Conservation (phyloP, 1,139 yeast genomes). For the Yamadazyma pseudoaaseri region DNA sequence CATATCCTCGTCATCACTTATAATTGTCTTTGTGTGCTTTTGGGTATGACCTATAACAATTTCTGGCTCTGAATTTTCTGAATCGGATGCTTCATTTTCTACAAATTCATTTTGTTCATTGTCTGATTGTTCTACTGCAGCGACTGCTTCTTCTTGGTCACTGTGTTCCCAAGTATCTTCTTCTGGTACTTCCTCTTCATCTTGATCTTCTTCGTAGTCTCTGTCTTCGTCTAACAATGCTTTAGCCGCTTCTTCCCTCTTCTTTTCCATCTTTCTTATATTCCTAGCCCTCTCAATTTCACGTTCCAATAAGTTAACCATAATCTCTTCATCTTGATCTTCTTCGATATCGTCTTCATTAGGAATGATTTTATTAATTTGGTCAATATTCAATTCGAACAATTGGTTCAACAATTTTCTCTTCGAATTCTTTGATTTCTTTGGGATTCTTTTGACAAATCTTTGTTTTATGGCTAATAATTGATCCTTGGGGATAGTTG, state of each 20-base stretch:
- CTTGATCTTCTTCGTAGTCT: constrained; percentile 16
- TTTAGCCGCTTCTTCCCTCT: constrained; percentile 35
- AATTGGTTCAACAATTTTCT: constrained; percentile 24
- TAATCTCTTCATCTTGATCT: constrained; percentile 41
- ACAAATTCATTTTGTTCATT: constrained; percentile 8
- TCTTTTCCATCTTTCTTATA: constrained; percentile 49
- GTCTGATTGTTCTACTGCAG: constrained; percentile 17
- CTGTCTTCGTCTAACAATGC: constrained; percentile 23
- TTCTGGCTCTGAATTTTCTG: constrained; percentile 11
- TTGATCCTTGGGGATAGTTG: constrained; percentile 37
- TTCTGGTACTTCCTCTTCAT: constrained; percentile 13
- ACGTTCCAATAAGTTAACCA: constrained; percentile 56
- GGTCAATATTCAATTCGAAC: constrained; percentile 35
- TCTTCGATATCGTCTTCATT: constrained; percentile 29
- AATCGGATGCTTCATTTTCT: constrained; percentile 17
- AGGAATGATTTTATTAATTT: constrained; percentile 34
- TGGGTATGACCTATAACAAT: constrained; percentile 7
- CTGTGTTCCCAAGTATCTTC: constrained; percentile 20
- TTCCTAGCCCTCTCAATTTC: constrained; percentile 57
- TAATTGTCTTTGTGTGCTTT: background rate
- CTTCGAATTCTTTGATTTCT: constrained; percentile 5
- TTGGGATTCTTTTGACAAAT: constrained; percentile 23
- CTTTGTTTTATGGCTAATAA: constrained; percentile 35
- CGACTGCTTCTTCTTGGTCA: constrained; percentile 16
- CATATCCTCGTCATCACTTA: background rate